Evolutionary conservation across 148 eudicot species (phyloP), one percentile per base, ranked within the genome.

Genomic region (Cornus suecica): DNA sequence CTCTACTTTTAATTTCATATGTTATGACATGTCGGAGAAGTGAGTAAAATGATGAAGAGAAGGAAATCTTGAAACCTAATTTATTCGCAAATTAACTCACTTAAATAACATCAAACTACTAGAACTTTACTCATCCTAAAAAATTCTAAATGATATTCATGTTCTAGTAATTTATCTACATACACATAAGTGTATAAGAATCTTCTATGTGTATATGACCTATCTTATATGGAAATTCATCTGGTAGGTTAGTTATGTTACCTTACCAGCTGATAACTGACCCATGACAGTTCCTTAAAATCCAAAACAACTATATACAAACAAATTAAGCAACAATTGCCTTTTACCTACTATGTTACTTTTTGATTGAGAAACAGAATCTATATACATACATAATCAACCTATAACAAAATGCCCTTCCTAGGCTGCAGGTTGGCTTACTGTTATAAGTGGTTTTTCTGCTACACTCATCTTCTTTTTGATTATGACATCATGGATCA

Each of bases 251-350:
- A 25, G 26, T 68, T 60, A 62, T 70, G 64, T 42, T 77, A 24
- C 42, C 27, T 48, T 4, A 1, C 42, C 42, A n/a, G n/a, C n/a
- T 37, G 42, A 37, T 37, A 37, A 60, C 56, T 31, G 58, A 69
- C 34, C 23, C 45, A 29, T 72, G 52, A 48, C 41, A 67, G 66
- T 79, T 68, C 25, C 77, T 73, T 79, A 60, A 60, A 73, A 58
- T 8, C 69, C 26, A 76, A 60, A 65, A 27, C 37, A 65, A 31
- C 23, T 51, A 70, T 65, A n/a, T 32, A 63, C 60, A 71, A 6
- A 6, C 42, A 37, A 37, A 37, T 37, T 37, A 75, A 80, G 83
- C 76, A 75, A 80, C 79, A 80, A 71, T 75, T 71, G 41, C 81
- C 72, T 45, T 71, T 18, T 13, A 78, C 81, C 84, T 26, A 74